Evolutionary conservation across 2,329 filamentous ascomycete species (phyloP), one percentile per base, ranked within the genome.

Genomic region (Ophiocordyceps camponoti-floridani): DNA sequence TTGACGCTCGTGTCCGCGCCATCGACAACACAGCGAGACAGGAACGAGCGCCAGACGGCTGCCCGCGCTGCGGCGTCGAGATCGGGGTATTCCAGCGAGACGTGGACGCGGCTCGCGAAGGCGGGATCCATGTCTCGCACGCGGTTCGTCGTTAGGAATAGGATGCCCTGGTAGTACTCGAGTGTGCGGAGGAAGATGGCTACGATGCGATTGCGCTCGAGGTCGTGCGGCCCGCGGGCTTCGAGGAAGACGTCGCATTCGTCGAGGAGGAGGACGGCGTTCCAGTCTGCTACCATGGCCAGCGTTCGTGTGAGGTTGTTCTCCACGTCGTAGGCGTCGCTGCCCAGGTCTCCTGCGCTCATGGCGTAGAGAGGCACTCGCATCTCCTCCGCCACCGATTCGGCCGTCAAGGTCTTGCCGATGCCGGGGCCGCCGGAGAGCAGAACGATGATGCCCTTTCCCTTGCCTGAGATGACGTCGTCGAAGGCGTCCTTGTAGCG

Each of bases 321-420:
- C 57, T 85, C 83, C 0, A 88, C 69, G 14, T 71, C 70, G 47
- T 71, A 68, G 0, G 78, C 72, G 45, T 79, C 72, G 1, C 76
- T 76, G 27, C 83, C 82, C 0, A 88, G 69, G 55, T 87, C 82
- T 28, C 82, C 82, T 0, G 80, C 80, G 48, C 63, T 65, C 43
- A 75, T 62, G 23, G 62, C 64, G 52, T 72, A 72, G 6, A 75
- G 59, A 2, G 70, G 72, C 37, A 64, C 62, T 41, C 60, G 58
- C 48, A 67, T 65, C 50, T 64, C 59, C 56, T 73, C 70, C 1
- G 70, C 68, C 2, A 74, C 66, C 1, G 63, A 61, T 54, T 68
- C 66, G 8, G 67, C 67, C 1, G 68, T 70, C 38, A 66, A 55
- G 1, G 68, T 72, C 58, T 70, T 71, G 23, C 70, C 70, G 6